These are phyloP conservation scores for Porphyra umbilicalis DNA, from an alignment of 31 red algal species.

Conservation along the genomic window DNA sequence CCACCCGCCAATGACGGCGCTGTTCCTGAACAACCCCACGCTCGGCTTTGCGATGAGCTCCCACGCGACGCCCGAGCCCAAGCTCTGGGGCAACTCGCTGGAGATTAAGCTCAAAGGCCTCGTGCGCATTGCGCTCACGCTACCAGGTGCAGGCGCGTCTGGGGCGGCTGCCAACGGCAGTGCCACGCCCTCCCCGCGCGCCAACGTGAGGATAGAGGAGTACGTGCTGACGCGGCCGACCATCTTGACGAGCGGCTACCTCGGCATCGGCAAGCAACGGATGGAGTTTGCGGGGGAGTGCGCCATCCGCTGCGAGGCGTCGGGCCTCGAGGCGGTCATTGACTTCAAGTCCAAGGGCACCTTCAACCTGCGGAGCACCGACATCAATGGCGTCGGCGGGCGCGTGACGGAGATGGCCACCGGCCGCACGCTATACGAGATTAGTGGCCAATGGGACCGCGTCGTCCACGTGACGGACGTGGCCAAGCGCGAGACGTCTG, in stretches of 20 bases:
- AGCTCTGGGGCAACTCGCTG: conserved; percentile 90
- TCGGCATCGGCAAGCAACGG: conserved; percentile 71
- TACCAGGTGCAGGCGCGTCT: neutral
- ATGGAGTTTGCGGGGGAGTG: conserved; percentile 75
- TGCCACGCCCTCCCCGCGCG: neutral
- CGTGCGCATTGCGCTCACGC: conserved; percentile 46
- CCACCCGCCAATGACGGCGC: conserved; percentile 87
- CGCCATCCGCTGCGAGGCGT: conserved; percentile 43
- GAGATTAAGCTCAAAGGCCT: conserved; percentile 72
- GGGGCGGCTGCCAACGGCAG: neutral
- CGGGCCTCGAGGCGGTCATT: conserved; percentile 58
- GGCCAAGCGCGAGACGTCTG: conserved; percentile 23
- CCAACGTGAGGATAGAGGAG: conserved; percentile 38
- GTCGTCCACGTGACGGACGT: conserved; percentile 58
- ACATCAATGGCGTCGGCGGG: conserved; percentile 67
- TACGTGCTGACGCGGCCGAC: conserved; percentile 83
- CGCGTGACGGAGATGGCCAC: conserved; percentile 31
- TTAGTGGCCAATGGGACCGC: conserved; percentile 85
- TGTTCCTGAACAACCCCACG: conserved; percentile 71
- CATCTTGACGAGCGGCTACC: conserved; percentile 64
- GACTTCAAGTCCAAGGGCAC: conserved; percentile 68
- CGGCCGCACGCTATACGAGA: conserved; percentile 43
- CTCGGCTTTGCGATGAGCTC: conserved; percentile 75
- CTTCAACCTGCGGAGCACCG: conserved; percentile 32
- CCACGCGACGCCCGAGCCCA: conserved; percentile 68